Conservation (phyloP, 2,329 filamentous ascomycete species). For the Clarireedia sp. region DNA sequence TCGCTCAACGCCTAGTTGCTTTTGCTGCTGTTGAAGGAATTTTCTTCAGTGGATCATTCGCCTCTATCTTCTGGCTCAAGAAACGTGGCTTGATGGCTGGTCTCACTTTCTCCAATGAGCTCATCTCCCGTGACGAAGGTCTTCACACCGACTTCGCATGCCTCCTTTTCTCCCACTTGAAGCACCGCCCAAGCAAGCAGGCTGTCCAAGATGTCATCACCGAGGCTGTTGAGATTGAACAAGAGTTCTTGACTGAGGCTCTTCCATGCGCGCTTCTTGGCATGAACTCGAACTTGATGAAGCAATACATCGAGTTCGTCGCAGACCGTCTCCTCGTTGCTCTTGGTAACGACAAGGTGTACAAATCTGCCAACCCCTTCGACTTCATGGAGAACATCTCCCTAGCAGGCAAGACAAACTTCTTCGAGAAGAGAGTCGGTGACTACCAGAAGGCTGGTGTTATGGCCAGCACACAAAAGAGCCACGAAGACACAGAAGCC, state of each 20-base stretch:
- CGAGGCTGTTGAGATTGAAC: constrained; percentile 88
- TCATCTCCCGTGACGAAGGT: constrained; percentile 98
- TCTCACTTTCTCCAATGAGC: constrained; percentile 98
- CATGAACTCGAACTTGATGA: constrained; percentile 97
- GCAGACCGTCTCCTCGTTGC: constrained; percentile 89
- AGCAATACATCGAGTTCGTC: constrained; percentile 99
- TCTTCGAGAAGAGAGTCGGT: constrained; percentile 99
- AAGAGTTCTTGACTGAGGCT: constrained; percentile 96
- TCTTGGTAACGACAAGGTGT: constrained; percentile 89
- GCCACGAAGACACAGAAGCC: constrained; percentile 40
- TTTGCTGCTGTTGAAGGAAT: constrained; percentile 98
- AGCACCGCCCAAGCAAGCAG: constrained; percentile 78
- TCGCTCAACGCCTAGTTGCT: constrained; percentile 89
- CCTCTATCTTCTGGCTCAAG: constrained; percentile 99
- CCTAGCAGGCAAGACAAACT: constrained; percentile 98
- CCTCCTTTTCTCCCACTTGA: constrained; percentile 93
- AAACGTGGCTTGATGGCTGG: constrained; percentile 99
- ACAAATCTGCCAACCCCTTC: constrained; percentile 90
- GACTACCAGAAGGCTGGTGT: constrained; percentile 99
- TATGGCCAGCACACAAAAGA: constrained; percentile 85
- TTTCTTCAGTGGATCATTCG: constrained; percentile 98
- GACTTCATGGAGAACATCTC: constrained; percentile 99
- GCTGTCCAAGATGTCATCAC: constrained; percentile 81
- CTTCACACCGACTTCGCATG: constrained; percentile 99
- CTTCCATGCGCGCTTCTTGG: constrained; percentile 87